phyloP scores from a whole-genome alignment of 2,329 filamentous ascomycete species.

The Calonectria pseudoreteaudii region DNA sequence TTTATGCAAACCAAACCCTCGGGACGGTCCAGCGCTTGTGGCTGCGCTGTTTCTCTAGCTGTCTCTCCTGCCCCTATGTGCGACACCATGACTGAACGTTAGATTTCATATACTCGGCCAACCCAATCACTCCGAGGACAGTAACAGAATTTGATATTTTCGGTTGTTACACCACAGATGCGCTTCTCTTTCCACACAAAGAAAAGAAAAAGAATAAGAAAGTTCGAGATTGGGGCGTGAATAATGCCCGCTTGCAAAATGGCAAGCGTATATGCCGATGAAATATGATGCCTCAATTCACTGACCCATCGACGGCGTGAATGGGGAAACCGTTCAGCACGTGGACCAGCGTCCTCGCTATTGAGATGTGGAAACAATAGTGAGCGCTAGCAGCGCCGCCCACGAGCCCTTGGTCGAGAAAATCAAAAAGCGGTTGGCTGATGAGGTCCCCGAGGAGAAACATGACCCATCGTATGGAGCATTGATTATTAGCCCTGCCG shows the following conservation, averaged over 20 bases:
- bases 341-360: conserved; percentile 38
- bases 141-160: background rate
- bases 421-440: conserved; percentile 30
- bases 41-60: conserved; percentile 14
- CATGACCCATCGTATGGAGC: background rate
- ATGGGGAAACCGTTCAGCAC: conserved; percentile 39
- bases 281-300: conserved; percentile 19
- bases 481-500: conserved; percentile 9
- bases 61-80: background rate
- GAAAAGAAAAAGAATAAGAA: background rate
- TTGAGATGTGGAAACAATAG: conserved; percentile 18
- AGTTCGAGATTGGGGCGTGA: background rate
- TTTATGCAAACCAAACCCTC: conserved; percentile 30
- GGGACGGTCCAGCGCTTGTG: conserved; percentile 26
- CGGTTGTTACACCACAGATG: background rate
- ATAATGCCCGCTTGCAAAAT: background rate
- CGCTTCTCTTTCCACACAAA: no score
- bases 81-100: background rate
- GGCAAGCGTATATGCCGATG: conserved; percentile 7
- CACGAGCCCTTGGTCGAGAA: conserved; percentile 18
- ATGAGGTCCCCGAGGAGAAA: conserved; percentile 15
- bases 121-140: background rate
- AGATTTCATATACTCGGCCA: background rate
- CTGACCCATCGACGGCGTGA: conserved; percentile 11
- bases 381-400: conserved; percentile 29